Conservation (phyloP, 495 filamentous ascomycete species). For the Physcia stellaris region DNA sequence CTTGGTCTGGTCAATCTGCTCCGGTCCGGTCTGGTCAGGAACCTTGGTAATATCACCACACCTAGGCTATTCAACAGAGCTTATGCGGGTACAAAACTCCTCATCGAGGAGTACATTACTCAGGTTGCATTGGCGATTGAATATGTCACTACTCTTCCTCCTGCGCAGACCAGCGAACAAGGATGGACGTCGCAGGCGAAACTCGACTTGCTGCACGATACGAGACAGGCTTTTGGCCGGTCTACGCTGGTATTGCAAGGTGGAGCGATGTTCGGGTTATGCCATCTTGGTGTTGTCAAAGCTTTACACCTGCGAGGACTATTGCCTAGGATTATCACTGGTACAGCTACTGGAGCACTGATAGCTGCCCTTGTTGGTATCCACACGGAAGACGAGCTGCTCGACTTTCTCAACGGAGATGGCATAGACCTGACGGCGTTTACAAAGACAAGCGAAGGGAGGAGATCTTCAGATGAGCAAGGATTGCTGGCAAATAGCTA, state of each 20-base stretch:
- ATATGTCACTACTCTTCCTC: slow-evolving; percentile 62
- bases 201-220: slow-evolving; percentile 79
- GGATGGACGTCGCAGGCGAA: slow-evolving; percentile 72
- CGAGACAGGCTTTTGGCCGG: slow-evolving; percentile 77
- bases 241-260: slow-evolving; percentile 81
- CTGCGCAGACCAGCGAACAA: slow-evolving; percentile 35
- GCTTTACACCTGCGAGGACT: slow-evolving; percentile 74
- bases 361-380: slow-evolving; percentile 84
- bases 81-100: slow-evolving; percentile 76
- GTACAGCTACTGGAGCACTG: slow-evolving; percentile 79
- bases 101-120: slow-evolving; percentile 86
- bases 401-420: slow-evolving; percentile 59
- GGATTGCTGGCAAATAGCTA: slow-evolving; percentile 12
- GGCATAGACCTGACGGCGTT: slow-evolving; percentile 79
- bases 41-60: slow-evolving; percentile 78
- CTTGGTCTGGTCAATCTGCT: slow-evolving; percentile 63
- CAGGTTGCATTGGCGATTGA: slow-evolving; percentile 68
- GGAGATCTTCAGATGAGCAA: slow-evolving; percentile 10
- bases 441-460: slow-evolving; percentile 22
- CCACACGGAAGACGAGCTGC: slow-evolving; percentile 77
- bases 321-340: slow-evolving; percentile 79
- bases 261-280: slow-evolving; percentile 82
- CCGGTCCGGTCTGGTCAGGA: slow-evolving; percentile 76
- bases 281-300: slow-evolving; percentile 83
- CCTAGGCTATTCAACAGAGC: slow-evolving; percentile 74